Base-by-base conservation (phyloP, 2,329 filamentous ascomycete genomes). In the Epichloe gansuensis region DNA sequence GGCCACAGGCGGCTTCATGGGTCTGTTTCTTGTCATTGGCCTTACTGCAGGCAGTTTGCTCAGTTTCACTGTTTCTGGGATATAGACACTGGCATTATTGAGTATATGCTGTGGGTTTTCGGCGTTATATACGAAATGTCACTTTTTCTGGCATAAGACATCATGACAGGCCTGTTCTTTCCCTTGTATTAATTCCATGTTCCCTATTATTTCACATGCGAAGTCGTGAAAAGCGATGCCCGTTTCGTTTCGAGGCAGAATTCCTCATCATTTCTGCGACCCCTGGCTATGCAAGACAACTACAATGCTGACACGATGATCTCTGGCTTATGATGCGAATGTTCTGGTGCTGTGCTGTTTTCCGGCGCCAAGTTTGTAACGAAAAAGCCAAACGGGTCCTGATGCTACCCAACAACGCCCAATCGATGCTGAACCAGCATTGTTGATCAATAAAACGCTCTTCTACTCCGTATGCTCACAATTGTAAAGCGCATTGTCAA, bases 1-100 rank as follows among this genome's bases (percentile, higher is more conserved):
- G 71, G 91, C 89, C 5, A 84, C 90, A 0, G 93, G 91, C 46
- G 89, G 86, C 1, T 97, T 97, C 66, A 97, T 98, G 93, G 86
- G 87, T 3, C 68, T 96, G 57, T 89, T 85, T 66, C 78, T 97
- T n/a, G 88, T 96, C 17, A 81, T 80, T 5, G 93, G 93, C 0
- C 70, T 97, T 68, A 81, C 89, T 2, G 75, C 77, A 25, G 93
- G 93, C n/a, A 97, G 91, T 69, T 68, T 97, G 61, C 67, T 94
- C 65, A 97, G 91, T 66, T 98, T 97, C 68, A 75, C 82, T 9
- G 81, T 81, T 56, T 78, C 83, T 0, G 73, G 72, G 5, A 55
- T 58, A 44, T 63, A 58, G 52, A 51, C 28, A 47, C 23, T 31
- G 12, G 37, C 13, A 44, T 49, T n/a, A 21, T 17, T n/a, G 43